Percentiles rank a stretch among this genome's conserved stretches.
phyloP scores from a whole-genome alignment of 306 rosid species.

The Glycine soja region DNA sequence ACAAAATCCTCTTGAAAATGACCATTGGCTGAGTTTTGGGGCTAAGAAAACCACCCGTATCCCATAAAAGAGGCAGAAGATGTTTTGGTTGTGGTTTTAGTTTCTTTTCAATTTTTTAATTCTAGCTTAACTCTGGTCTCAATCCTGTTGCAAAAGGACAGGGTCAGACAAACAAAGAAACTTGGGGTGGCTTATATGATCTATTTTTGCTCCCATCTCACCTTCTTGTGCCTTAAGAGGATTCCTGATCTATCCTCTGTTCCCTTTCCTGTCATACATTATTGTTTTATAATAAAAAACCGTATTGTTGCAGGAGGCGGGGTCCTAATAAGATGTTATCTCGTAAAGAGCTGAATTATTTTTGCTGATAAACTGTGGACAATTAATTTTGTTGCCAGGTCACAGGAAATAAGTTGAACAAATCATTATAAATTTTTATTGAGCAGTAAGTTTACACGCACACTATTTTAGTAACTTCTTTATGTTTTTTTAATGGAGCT shows the following conservation, averaged over 20 bases:
- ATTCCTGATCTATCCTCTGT: neutral
- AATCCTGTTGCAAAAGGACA: neutral
- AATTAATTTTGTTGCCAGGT: neutral
- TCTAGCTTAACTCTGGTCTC: neutral
- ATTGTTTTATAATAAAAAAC: neutral
- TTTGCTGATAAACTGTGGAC: neutral
- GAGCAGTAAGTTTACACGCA: neutral
- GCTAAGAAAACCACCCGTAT: neutral
- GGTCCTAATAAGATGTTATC: constrained; percentile 1
- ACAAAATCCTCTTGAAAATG: constrained; percentile 1
- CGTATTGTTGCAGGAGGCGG: neutral
- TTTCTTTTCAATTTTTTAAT: neutral
- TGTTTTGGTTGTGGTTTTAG: neutral
- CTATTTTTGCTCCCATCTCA: neutral
- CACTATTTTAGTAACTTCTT: neutral
- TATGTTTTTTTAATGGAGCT: neutral
- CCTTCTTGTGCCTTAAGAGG: neutral
- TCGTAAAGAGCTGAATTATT: neutral
- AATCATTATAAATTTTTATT: neutral
- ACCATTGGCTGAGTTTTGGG: neutral
- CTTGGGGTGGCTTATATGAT: neutral
- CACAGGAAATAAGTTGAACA: neutral
- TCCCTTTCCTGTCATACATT: neutral
- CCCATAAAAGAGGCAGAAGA: neutral
- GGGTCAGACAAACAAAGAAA: neutral